Evolutionary conservation across 2,329 filamentous ascomycete genomes (phyloP).

Genomic region (Claviceps capensis): DNA sequence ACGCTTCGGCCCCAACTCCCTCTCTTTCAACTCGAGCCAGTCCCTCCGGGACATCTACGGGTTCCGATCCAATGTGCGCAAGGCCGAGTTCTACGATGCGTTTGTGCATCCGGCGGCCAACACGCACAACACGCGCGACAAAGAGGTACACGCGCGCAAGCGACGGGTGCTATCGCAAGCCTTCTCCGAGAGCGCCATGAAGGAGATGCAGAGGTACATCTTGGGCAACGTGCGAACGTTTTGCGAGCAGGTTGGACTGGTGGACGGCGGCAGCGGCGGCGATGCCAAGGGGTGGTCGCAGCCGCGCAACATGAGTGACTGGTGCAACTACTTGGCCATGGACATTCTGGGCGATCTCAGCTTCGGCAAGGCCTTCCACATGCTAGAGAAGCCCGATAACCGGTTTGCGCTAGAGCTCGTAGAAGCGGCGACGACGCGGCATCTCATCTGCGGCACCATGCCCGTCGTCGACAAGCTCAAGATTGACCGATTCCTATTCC

Average conservation of each 20-base stretch:
- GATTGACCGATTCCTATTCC: conserved; percentile 56
- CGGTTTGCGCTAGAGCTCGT: conserved; percentile 54
- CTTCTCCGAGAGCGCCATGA: conserved; percentile 53
- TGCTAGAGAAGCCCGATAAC: conserved; percentile 45
- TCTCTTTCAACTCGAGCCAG: conserved; percentile 62
- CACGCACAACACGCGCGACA: conserved; percentile 60
- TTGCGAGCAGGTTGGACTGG: conserved; percentile 40
- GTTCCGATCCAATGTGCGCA: conserved; percentile 48
- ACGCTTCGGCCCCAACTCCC: conserved; percentile 64
- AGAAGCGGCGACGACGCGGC: conserved; percentile 52
- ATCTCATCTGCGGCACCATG: conserved; percentile 60
- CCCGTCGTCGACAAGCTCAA: conserved; percentile 52
- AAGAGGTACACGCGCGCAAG: conserved; percentile 55
- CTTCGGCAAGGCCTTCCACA: conserved; percentile 49
- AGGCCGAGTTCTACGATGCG: conserved; percentile 60
- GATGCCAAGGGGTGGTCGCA: conserved; percentile 42
- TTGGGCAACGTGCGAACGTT: conserved; percentile 53
- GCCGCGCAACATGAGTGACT: conserved; percentile 48
- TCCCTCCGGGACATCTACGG: conserved; percentile 56
- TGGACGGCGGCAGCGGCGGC: conserved; percentile 19
- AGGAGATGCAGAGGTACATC: conserved; percentile 55
- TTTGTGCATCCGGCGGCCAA: conserved; percentile 59
- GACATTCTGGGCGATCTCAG: conserved; percentile 47
- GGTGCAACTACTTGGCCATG: conserved; percentile 49
- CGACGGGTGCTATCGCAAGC: conserved; percentile 57